phyloP scores from a whole-genome alignment of 257 asterid genomes.

The Jacaranda mimosifolia region DNA sequence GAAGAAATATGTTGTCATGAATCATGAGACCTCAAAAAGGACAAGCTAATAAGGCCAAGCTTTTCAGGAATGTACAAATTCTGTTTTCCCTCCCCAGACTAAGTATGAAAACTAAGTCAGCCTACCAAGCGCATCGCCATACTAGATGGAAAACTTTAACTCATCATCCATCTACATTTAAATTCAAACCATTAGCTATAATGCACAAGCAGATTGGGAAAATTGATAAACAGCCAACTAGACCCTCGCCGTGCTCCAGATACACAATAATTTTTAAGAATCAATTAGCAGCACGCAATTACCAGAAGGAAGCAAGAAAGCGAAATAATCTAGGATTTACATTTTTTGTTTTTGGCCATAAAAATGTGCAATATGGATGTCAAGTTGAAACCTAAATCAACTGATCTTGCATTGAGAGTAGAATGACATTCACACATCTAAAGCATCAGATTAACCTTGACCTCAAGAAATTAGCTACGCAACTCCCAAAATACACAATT shows the following conservation, averaged over 20 bases:
- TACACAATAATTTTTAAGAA: no score
- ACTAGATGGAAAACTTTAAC: background rate
- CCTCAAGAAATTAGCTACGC: slow-evolving; percentile 1
- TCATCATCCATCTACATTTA: background rate
- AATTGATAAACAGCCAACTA: no score
- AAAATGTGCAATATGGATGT: background rate
- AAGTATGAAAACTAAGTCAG: background rate
- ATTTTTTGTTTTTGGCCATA: background rate
- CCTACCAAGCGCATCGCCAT: background rate
- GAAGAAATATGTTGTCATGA: slow-evolving; percentile 20
- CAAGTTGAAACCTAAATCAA: background rate
- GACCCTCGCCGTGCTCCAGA: no score
- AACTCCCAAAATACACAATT: background rate
- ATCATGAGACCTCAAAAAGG: slow-evolving; percentile 6
- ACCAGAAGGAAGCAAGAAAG: background rate
- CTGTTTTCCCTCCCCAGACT: background rate
- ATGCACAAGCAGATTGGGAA: no score
- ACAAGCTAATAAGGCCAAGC: background rate
- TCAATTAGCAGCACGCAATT: background rate
- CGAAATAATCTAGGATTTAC: background rate
- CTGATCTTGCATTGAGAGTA: background rate
- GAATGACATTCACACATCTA: background rate
- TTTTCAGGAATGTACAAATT: background rate
- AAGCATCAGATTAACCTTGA: background rate
- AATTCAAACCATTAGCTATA: background rate